A percentile compares a stretch with the other conserved stretches of the same genome.
These are phyloP conservation scores for Aspergillus homomorphus DNA, from an alignment of 495 filamentous ascomycete species.

Conservation along the genomic window DNA sequence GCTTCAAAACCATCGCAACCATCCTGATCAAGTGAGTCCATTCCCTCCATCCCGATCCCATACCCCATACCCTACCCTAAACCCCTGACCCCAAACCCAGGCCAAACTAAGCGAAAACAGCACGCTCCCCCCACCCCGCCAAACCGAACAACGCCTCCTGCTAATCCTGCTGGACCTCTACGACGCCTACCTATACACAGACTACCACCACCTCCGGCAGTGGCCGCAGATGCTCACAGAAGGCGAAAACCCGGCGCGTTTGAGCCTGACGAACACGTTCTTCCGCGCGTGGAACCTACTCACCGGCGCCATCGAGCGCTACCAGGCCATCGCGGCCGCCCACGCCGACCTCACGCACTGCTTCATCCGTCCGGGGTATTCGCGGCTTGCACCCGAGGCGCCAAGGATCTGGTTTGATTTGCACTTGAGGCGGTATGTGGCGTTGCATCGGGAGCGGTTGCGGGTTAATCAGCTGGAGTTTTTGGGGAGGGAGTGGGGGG, in stretches of 20 bases:
- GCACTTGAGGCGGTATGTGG: background rate
- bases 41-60: background rate
- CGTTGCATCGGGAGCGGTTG: background rate
- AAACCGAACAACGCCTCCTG: slow-evolving; percentile 24
- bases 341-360: slow-evolving; percentile 11
- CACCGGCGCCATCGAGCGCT: slow-evolving; percentile 19
- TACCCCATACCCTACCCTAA: background rate
- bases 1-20: slow-evolving; percentile 19
- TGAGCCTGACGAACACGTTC: slow-evolving; percentile 14
- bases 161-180: slow-evolving; percentile 24
- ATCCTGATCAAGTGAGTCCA: slow-evolving; percentile 24
- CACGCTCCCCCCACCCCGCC: slow-evolving; percentile 22
- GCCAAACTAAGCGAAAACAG: slow-evolving; percentile 7
- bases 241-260: slow-evolving; percentile 9
- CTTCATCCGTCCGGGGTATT: slow-evolving; percentile 20
- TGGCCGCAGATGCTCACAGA: slow-evolving; percentile 16
- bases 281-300: slow-evolving; percentile 23
- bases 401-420: slow-evolving; percentile 16
- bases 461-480: background rate
- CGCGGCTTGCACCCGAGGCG: slow-evolving; percentile 6
- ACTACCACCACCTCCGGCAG: slow-evolving; percentile 22
- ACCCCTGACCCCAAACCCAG: background rate
- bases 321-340: slow-evolving; percentile 12
- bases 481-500: background rate
- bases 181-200: slow-evolving; percentile 29